These are phyloP conservation scores for Claviceps paspali DNA, from an alignment of 2,329 filamentous ascomycete species.

Conservation along the genomic window DNA sequence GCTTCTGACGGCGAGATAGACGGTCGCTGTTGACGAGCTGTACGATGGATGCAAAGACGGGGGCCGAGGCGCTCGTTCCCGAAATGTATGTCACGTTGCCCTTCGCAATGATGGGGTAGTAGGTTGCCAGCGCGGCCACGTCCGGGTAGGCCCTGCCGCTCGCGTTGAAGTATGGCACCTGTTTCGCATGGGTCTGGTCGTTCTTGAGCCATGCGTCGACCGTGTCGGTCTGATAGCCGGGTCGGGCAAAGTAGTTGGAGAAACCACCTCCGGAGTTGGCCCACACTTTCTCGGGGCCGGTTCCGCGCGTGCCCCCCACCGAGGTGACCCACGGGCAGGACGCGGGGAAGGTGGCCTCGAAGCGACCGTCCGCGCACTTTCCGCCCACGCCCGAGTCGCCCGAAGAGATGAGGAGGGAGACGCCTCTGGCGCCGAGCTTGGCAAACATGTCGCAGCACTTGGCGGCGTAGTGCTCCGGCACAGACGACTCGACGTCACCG, in stretches of 20 bases:
- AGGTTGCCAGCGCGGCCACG: conserved; percentile 1
- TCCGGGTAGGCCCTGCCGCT: conserved; percentile 3
- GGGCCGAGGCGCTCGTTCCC: conserved; percentile 4
- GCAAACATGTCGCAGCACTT: conserved; percentile 45
- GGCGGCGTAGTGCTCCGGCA: conserved; percentile 41
- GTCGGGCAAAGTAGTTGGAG: conserved; percentile 2
- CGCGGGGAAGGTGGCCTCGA: conserved; percentile 12
- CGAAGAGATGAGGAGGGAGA: conserved; percentile 44
- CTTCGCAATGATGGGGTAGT: not conserved
- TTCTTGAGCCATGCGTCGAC: conserved; percentile 2
- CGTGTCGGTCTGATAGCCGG: conserved; percentile 1
- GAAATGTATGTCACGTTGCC: not conserved
- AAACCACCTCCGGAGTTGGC: conserved; percentile 2
- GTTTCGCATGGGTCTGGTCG: conserved; percentile 1
- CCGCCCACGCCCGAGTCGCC: conserved; percentile 28
- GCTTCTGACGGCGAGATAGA: not conserved
- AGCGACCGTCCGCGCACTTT: conserved; percentile 19
- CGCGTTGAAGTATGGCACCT: conserved; percentile 1
- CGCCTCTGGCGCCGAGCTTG: conserved; percentile 47
- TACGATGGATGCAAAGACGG: conserved; percentile 3
- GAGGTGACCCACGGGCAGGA: conserved; percentile 33
- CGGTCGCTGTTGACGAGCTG: conserved; percentile 4
- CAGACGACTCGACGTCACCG: conserved; percentile 45
- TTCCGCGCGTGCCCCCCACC: conserved; percentile 3
- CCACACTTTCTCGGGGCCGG: conserved; percentile 2